phyloP scores from a whole-genome alignment of 257 asterid species.

The Nyctanthes arbortristis region DNA sequence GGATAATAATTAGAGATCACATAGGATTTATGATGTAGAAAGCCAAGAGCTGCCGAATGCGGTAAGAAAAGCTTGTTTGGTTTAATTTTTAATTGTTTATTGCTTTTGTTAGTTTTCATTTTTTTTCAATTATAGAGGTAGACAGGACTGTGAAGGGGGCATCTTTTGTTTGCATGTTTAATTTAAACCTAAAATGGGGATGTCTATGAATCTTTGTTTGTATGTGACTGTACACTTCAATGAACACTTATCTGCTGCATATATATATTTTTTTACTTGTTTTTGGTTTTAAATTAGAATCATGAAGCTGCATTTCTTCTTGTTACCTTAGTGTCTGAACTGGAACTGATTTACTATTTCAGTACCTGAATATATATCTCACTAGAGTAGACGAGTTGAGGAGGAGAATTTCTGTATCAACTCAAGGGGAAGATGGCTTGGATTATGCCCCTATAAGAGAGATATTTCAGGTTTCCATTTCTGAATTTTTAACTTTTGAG shows the following conservation, averaged over 20 bases:
- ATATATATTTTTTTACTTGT: background rate
- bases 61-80: constrained; percentile 13
- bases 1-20: constrained; percentile 4
- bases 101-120: constrained; percentile 14
- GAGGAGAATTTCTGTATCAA: constrained; percentile 64
- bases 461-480: constrained; percentile 64
- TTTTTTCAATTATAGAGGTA: constrained; percentile 16
- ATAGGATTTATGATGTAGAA: background rate
- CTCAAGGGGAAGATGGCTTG: constrained; percentile 43
- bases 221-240: background rate
- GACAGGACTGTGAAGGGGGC: background rate
- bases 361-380: constrained; percentile 87
- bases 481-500: constrained; percentile 1
- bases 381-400: constrained; percentile 94
- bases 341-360: constrained; percentile 39
- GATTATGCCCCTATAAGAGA: constrained; percentile 60
- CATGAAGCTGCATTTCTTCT: background rate
- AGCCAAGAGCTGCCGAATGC: background rate
- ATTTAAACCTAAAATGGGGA: constrained; percentile 3
- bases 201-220: background rate
- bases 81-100: background rate
- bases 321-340: constrained; percentile 23
- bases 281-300: background rate
- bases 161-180: constrained; percentile 14
- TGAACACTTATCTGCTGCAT: constrained; percentile 3